Evolutionary conservation across 208 protist genomes (phyloP).

Genomic region (Trypanosoma vivax): DNA sequence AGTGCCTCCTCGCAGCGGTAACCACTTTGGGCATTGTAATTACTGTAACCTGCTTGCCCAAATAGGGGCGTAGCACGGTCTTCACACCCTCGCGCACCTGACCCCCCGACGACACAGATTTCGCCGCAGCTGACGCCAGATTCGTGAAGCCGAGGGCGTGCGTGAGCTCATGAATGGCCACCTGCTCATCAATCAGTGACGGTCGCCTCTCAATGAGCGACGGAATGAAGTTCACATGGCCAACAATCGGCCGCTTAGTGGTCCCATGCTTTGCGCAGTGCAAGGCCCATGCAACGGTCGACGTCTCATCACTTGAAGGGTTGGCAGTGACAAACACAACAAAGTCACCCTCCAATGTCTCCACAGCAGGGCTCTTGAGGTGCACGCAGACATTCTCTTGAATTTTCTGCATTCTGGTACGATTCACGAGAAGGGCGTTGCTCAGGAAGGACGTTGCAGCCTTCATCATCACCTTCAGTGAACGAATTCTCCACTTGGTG

Average conservation of each 20-base stretch:
- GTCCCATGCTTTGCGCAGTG: conserved; percentile 11
- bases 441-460: conserved; percentile 17
- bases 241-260: conserved; percentile 28
- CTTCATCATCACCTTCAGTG: conserved; percentile 9
- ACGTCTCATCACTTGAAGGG: conserved; percentile 4
- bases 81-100: conserved; percentile 11
- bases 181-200: background rate
- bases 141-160: conserved; percentile 51
- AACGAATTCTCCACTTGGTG: conserved; percentile 16
- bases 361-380: conserved; percentile 4
- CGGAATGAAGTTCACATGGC: conserved; percentile 60
- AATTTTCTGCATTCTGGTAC: conserved; percentile 12
- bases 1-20: conserved; percentile 31
- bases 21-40: conserved; percentile 38
- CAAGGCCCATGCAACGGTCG: conserved; percentile 25
- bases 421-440: conserved; percentile 18
- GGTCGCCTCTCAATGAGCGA: conserved; percentile 5
- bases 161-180: conserved; percentile 46
- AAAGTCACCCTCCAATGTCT: conserved; percentile 26
- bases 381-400: conserved; percentile 9
- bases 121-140: conserved; percentile 12
- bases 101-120: conserved; percentile 14
- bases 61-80: conserved; percentile 14
- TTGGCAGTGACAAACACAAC: conserved; percentile 36
- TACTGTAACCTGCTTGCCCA: conserved; percentile 24